Base-by-base conservation (phyloP, 2,329 filamentous ascomycete species). In the Aspergillus felis region DNA sequence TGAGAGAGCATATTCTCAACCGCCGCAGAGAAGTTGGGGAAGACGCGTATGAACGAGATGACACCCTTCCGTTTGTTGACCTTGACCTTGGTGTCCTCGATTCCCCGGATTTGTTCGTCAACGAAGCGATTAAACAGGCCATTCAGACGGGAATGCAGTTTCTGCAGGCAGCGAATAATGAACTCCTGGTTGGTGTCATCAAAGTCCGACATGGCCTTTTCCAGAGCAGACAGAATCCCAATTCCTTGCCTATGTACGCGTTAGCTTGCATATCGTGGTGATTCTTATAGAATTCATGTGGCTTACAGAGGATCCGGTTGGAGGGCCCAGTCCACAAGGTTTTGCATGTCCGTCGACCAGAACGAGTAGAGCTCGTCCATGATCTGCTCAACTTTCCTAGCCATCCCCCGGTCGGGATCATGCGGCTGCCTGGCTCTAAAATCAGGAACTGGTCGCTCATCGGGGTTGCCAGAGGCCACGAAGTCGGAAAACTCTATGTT, bases 41-140 rank as follows among this genome's bases (percentile, higher is more conserved):
- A 97, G 44, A 93, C 88, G 62, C 91, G 90, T 79, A 97, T 93
- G 74, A 97, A 97, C 17, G 88, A 87, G 67, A 97, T 97, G 56
- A 99, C 91, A 10, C 94, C 93, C 78, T 95, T 97, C 64, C 94
- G 89, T 81, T 97, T 97, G 81, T 96, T 97, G 76, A 97, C 92
- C 80, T 97, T 97, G 73, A 99, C 93, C 76, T 97, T 97, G 42
- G 92, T 97, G 60, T 97, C 94, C 76, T 97, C 94, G 62, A 97
- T 96, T 4, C 92, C 92, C 27, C 91, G 90, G 58, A 97, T 89
- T 72, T 99, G 94, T 62, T 96, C 91, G 64, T 97, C 93, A 8
- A 97, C 86, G 66, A 97, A 97, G 61, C 90, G 91, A 60, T 83
- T 87, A 78, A 96, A 97, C 2, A 90, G 84, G 2, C 84, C 83